These are phyloP conservation scores for Leccinum subgranulosum DNA, from an alignment of 768 basidiomycete genomes.

Conservation along the genomic window DNA sequence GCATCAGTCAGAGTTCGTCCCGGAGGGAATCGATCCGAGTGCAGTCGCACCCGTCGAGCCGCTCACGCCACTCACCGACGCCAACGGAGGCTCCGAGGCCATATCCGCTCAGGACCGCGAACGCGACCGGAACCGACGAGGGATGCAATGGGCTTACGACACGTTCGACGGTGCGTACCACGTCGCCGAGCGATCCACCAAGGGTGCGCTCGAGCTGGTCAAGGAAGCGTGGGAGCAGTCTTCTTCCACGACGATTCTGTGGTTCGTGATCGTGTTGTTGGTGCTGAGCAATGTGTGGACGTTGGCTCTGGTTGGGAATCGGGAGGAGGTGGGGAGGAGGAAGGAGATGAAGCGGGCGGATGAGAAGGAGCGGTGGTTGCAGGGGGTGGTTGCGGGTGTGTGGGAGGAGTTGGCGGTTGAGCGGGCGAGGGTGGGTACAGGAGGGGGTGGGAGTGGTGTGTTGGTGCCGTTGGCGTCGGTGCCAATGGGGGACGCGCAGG, in stretches of 20 bases:
- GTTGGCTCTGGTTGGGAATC: conserved; percentile 43
- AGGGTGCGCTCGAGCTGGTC: conserved; percentile 73
- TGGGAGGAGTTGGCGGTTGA: conserved; percentile 65
- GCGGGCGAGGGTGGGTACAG: conserved; percentile 27
- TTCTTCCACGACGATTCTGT: conserved; percentile 66
- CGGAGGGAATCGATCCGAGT: conserved; percentile 68
- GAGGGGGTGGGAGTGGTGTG: neutral
- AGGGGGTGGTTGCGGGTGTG: conserved; percentile 65
- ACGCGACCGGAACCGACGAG: conserved; percentile 64
- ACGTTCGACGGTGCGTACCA: conserved; percentile 74
- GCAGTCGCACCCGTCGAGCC: conserved; percentile 47
- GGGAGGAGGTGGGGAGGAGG: conserved; percentile 42
- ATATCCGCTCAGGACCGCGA: conserved; percentile 40
- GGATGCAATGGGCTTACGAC: conserved; percentile 86
- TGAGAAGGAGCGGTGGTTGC: conserved; percentile 74
- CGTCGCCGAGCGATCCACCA: conserved; percentile 69
- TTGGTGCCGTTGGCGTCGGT: conserved; percentile 16
- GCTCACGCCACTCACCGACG: conserved; percentile 25
- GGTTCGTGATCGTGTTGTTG: conserved; percentile 66
- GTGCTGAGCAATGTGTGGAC: conserved; percentile 79
- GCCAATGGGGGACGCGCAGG: conserved; percentile 35
- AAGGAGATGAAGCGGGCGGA: conserved; percentile 53
- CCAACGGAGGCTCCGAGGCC: conserved; percentile 4
- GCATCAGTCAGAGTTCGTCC: conserved; percentile 87
- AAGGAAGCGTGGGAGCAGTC: conserved; percentile 79